Base-by-base conservation (phyloP, 2,329 filamentous ascomycete species). In the Penicillium sp. region DNA sequence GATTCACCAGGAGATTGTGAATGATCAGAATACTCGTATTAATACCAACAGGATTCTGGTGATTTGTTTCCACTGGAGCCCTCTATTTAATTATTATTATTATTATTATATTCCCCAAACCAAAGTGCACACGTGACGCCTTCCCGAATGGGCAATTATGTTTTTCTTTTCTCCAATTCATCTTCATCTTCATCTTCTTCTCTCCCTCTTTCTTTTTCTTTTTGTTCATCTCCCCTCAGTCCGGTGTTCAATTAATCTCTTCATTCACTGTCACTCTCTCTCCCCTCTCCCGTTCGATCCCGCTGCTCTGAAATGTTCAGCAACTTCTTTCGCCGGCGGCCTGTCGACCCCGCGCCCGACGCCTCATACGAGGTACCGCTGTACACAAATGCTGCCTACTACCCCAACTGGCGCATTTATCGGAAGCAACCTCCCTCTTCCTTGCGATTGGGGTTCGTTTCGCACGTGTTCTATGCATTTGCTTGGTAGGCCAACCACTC, bases 391-490 rank as follows among this genome's bases (percentile, higher is more conserved):
- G 90, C 87, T 19, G 88, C 91, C 16, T 94, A 93, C 75, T 94
- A 91, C 71, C 89, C 89, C n/a, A 93, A 91, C 73, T 86, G 85
- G 76, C 81, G 86, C 54, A 84, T 91, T 62, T 91, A 92, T 74
- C 81, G 82, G 52, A 83, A 87, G 59, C 85, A 90, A 64, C 88
- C 88, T 14, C 90, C 90, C 0, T 89, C 85, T 1, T 85, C 85
- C 51, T 77, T 93, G 67, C 89, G 90, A 69, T 85, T 91, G 71
- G 84, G 84, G 61, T 90, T 88, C 66, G 86, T 93, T 65, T 92
- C 88, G 62, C 88, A 91, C 67, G 85, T 92, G 23, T 92, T 92
- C 73, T 93, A 93, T 69, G 89, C 90, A 11, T 92, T 90, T 81
- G 89, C 89, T 54, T 82, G 78, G 81, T 83, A 72, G 64, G 48